Evolutionary conservation across 257 asterid genomes (phyloP), one percentile per base, ranked within the genome.

Genomic region (Eustoma russellianum): DNA sequence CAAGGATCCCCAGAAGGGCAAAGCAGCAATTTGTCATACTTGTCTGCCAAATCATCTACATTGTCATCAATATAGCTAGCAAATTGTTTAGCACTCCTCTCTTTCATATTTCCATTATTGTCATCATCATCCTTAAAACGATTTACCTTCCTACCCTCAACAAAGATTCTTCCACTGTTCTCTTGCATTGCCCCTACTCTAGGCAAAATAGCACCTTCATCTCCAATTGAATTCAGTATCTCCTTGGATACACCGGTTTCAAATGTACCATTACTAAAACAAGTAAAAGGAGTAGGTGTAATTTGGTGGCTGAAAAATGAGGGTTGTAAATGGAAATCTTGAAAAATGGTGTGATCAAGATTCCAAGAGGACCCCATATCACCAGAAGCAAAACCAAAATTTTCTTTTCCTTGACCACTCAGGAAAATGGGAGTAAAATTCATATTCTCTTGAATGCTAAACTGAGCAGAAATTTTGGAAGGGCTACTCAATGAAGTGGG

Each of bases 11-110:
- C 57, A 0, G 9, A 17, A 2, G 53, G 57, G 18, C 68, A 60
- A 14, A 70, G 70, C 7, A 70, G 33, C 15, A 33, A 67, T 34
- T 70, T 47, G 14, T 70, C 76, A 51, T 70, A 70, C 53, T 15
- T 55, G 15, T 50, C 57, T 16, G 46, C 16, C 35, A 16, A 52
- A 18, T 61, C 60, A 18, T 12, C 43, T 28, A 41, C 45, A 3
- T 45, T 17, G 2, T 52, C 69, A 7, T 64, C 68, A 35, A 13
- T 35, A 12, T 41, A 57, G 33, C 54, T 55, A 57, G 74, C 74
- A 43, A 52, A 30, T 14, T 46, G 61, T 40, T 65, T 70, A 17
- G 6, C 51, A 5, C 41, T 54, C 35, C 67, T 28, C 40, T 30
- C 62, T 41, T 58, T 57, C 41, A 2, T 24, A 13, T 41, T 3